Percentiles rank a stretch among this genome's conserved stretches.
Conservation (phyloP, 352 stramenopile genomes). For the Pythium scleroteichum region DNA sequence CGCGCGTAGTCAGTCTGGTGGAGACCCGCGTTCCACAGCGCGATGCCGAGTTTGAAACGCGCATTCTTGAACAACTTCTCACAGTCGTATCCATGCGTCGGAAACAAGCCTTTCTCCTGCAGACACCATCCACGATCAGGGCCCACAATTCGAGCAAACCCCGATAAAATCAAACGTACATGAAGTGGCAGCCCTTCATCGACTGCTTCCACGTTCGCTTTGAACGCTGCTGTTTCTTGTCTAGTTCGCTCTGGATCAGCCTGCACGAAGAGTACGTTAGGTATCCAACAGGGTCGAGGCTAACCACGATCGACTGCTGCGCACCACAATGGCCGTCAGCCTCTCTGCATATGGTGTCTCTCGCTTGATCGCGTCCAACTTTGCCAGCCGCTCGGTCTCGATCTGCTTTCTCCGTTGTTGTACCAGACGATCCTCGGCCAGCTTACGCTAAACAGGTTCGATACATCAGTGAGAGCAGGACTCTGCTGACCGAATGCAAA, state of each 20-base stretch:
- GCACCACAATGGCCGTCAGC: conserved; percentile 56
- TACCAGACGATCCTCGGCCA: conserved; percentile 40
- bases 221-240: conserved; percentile 73
- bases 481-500: no score
- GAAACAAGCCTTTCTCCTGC: conserved; percentile 75
- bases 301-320: not conserved
- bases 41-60: conserved; percentile 77
- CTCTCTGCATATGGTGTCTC: conserved; percentile 70
- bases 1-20: conserved; percentile 65
- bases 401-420: conserved; percentile 29
- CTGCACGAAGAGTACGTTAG: conserved; percentile 24
- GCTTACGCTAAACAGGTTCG: conserved; percentile 48
- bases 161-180: conserved; percentile 25
- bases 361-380: conserved; percentile 64
- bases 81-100: conserved; percentile 71
- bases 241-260: conserved; percentile 59
- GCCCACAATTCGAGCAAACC: no score
- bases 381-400: conserved; percentile 41
- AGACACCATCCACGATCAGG: not conserved
- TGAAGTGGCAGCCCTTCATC: conserved; percentile 58
- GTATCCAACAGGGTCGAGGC: no score
- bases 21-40: conserved; percentile 67
- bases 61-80: conserved; percentile 81
- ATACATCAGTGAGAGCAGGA: no score
- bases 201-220: conserved; percentile 60